Evolutionary conservation across 2,329 filamentous ascomycete genomes (phyloP).

Genomic region (Trichophyton equinum): DNA sequence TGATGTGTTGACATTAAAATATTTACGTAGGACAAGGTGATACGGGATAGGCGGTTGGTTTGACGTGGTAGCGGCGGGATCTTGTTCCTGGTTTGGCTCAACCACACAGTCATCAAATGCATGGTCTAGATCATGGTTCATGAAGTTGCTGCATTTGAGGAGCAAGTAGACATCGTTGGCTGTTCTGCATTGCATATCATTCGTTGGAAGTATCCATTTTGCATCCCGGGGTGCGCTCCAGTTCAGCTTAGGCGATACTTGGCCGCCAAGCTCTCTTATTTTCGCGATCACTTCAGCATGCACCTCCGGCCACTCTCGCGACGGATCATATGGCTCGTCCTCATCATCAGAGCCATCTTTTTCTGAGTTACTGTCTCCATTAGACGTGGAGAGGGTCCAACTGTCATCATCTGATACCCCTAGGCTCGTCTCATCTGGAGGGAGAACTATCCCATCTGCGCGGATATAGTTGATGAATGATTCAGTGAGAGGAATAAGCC

Average conservation of each 20-base stretch:
- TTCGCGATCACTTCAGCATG: constrained; percentile 64
- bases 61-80: background rate
- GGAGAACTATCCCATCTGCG: constrained; percentile 83
- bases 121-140: constrained; percentile 87
- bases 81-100: constrained; percentile 20
- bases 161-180: constrained; percentile 89
- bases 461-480: constrained; percentile 77
- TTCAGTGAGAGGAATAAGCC: constrained; percentile 62
- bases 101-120: constrained; percentile 66
- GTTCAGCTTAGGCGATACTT: constrained; percentile 85
- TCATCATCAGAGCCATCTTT: constrained; percentile 48
- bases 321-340: constrained; percentile 46
- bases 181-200: constrained; percentile 79
- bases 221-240: constrained; percentile 97
- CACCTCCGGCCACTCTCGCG: constrained; percentile 51
- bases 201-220: constrained; percentile 75
- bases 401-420: constrained; percentile 35
- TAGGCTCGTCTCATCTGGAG: constrained; percentile 29
- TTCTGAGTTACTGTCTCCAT: constrained; percentile 32
- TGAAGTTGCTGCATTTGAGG: constrained; percentile 85
- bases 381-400: constrained; percentile 47
- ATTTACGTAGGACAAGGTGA: constrained; percentile 74
- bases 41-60: constrained; percentile 46
- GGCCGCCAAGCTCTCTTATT: constrained; percentile 70
- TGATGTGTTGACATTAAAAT: constrained; percentile 75